Conservation (phyloP, 257 asterid species). For the Lycium barbarum region DNA sequence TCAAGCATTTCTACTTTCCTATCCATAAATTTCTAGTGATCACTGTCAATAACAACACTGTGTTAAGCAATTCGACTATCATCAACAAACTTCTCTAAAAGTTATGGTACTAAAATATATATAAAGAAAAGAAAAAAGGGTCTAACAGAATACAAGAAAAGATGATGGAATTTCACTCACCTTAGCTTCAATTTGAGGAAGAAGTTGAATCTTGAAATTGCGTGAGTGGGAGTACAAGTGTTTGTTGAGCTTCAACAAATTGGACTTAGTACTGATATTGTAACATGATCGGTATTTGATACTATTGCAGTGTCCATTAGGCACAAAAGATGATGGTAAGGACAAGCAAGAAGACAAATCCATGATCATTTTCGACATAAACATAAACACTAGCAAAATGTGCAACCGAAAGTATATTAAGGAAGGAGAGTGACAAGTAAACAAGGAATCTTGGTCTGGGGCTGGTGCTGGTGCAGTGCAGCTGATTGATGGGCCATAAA, state of each 20-base stretch:
- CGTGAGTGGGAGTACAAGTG: background rate
- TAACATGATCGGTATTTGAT: background rate
- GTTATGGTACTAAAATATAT: background rate
- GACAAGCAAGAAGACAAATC: slow-evolving; percentile 18
- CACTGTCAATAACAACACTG: background rate
- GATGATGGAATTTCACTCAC: background rate
- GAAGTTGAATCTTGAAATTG: background rate
- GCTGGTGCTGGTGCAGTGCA: background rate
- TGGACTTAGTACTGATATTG: background rate
- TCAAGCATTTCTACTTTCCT: background rate
- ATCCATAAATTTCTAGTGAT: background rate
- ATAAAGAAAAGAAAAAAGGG: background rate
- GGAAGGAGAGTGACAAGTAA: background rate
- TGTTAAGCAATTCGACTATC: background rate
- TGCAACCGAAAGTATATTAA: background rate
- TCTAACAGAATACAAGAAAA: background rate
- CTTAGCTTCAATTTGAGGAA: slow-evolving; percentile 13
- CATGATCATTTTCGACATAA: background rate
- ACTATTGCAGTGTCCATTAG: background rate
- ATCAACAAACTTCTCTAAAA: background rate
- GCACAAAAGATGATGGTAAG: slow-evolving; percentile 24
- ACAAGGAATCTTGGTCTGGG: background rate
- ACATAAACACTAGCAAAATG: background rate
- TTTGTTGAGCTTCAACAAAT: slow-evolving; percentile 23
- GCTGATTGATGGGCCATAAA: background rate